Evolutionary conservation across 768 basidiomycete species (phyloP), one percentile per base, ranked within the genome.

Genomic region (Boletus reticuloceps): DNA sequence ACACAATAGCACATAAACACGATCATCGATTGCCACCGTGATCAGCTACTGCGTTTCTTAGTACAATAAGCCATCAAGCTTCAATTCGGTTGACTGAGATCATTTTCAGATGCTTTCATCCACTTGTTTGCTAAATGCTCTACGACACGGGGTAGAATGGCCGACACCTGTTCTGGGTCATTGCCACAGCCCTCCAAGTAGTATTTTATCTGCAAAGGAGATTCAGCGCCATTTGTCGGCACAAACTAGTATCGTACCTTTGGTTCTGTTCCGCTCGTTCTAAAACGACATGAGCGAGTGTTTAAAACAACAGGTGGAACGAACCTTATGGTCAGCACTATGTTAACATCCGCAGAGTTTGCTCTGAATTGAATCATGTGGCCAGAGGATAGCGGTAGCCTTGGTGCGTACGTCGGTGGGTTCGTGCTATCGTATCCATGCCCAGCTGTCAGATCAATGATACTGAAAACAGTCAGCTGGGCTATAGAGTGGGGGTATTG

Each of bases 191-290:
- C 93, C 74, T 95, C 93, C 29, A 94, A 74, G 65, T 95, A 95
- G 69, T 88, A 92, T 67, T 95, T 95, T 73, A 94, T 90, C 89
- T 79, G 50, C 36, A 50, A n/a, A 49, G 32, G 22, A 8, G 4
- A 50, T 32, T 58, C 34, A 58, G 42, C 11, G 25, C 19, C 9
- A 4, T 31, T 41, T 39, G 22, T 49, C 14, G 5, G n/a, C 36
- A 31, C 4, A 13, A 5, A 9, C 19, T 27, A 13, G 31, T 7
- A 39, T 9, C 14, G 19, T 63, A 88, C 90, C 82, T 94, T 94
- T 0, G 92, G 92, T 63, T 94, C 92, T 14, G 93, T 95, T 19
- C 93, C 93, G 61, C 89, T 91, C 29, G 92, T 94, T 51, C 92
- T 88, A 55, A 36, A 41, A 60, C 4, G 50, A 43, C 29, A 37